Base-by-base conservation (phyloP, 768 basidiomycete species). In the Panaeolus papilionaceus region DNA sequence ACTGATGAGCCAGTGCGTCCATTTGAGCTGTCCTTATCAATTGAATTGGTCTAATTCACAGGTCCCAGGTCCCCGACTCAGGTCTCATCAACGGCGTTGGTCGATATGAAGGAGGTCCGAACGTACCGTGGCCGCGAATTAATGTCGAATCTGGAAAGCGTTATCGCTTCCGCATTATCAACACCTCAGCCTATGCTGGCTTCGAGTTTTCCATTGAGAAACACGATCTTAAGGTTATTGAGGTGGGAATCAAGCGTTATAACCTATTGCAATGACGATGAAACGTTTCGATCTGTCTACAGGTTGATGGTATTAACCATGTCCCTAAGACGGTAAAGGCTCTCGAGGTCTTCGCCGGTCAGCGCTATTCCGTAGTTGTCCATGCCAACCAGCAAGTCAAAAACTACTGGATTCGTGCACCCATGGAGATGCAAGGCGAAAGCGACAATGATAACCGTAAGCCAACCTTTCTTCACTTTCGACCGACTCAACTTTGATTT, bases 151-250 rank as follows among this genome's bases (percentile, higher is more conserved):
- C 67, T 0, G 83, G 82, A 12, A 79, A 79, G 63, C 78, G 85
- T 42, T 88, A 88, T 72, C 83, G 88, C 47, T 82, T 89, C 77
- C 85, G 87, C 11, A 65, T 89, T 14, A 74, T 89, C 71, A 82
- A 82, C 63, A 79, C 79, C 28, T 84, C 85, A 20, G 86, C 86
- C 66, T 78, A 82, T 42, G 79, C 80, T 11, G 77, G 75, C 39
- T 83, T 81, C 76, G 74, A 70, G 3, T 77, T 83, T 68, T 81
- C 79, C 0, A 71, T 83, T 28, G 80, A 82, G 23, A 74, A 78
- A 1, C 76, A 79, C 45, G 51, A 69, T 2, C 62, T 77, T 66
- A 78, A 75, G 65, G 68, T 72, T 38, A 72, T 72, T 40, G 71
- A 77, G 71, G 73, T 69, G 61, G 11, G 44, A 44, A 12, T 16